Conservation (phyloP, 202 grass and related monocot genomes). For the Elaeis oleifera region DNA sequence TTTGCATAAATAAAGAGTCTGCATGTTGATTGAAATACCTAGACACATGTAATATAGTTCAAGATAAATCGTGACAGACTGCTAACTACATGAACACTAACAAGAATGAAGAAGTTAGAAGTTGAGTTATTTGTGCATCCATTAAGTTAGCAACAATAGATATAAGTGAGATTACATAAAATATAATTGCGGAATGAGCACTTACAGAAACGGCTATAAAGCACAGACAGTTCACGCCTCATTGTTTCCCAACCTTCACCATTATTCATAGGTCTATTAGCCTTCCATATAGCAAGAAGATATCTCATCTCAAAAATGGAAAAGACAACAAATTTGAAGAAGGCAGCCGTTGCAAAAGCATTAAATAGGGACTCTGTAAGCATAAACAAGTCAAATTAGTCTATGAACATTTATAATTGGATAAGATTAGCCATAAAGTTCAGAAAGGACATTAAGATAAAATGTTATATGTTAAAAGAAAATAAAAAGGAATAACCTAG, state of each 20-base stretch:
- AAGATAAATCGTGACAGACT: too few species aligned
- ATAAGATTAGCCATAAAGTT: background rate
- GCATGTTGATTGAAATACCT: too few species aligned
- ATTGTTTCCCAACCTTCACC: slow-evolving; percentile 97
- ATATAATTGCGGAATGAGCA: slow-evolving; percentile 21
- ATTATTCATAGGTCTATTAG: slow-evolving; percentile 75
- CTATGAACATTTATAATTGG: slow-evolving; percentile 11
- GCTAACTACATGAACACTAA: too few species aligned
- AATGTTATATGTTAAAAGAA: too few species aligned
- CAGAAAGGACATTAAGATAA: too few species aligned
- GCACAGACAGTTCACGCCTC: slow-evolving; percentile 86
- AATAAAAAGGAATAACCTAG: too few species aligned
- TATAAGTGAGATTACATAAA: background rate
- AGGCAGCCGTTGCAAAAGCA: slow-evolving; percentile 95
- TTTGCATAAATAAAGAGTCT: too few species aligned
- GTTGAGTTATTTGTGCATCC: too few species aligned
- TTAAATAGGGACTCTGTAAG: slow-evolving; percentile 94
- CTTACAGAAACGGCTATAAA: slow-evolving; percentile 99
- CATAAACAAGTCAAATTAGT: slow-evolving; percentile 13
- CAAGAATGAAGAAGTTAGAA: too few species aligned
- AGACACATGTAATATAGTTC: too few species aligned
- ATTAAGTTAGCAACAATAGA: too few species aligned
- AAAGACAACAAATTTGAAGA: slow-evolving; percentile 99
- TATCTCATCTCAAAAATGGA: slow-evolving; percentile 99
- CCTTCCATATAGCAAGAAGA: slow-evolving; percentile 97